These are phyloP conservation scores for Mycena filopes DNA, from an alignment of 768 basidiomycete species.

Conservation along the genomic window DNA sequence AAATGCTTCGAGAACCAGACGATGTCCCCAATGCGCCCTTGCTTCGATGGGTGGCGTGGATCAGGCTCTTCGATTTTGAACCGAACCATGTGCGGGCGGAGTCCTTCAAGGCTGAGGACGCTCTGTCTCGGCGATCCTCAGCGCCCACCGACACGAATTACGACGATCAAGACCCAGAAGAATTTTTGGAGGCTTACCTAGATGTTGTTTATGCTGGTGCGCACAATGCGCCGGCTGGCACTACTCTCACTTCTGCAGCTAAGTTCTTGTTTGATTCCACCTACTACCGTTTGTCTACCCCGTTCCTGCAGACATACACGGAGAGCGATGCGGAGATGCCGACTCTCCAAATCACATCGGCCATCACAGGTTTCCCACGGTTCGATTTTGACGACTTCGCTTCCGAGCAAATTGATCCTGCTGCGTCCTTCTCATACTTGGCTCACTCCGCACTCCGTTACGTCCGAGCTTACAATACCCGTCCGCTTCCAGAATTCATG, in stretches of 20 bases:
- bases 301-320: background rate
- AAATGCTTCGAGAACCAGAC: conserved; percentile 50
- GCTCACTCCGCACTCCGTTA: background rate
- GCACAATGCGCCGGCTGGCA: background rate
- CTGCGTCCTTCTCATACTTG: background rate
- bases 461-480: background rate
- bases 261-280: background rate
- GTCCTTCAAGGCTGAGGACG: conserved; percentile 38
- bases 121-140: conserved; percentile 40
- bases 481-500: background rate
- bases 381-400: background rate
- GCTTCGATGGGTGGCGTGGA: conserved; percentile 50
- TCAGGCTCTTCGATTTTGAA: conserved; percentile 48
- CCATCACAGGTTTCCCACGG: background rate
- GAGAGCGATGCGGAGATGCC: background rate
- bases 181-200: conserved; percentile 40
- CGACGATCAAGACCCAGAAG: conserved; percentile 41
- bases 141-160: conserved; percentile 17
- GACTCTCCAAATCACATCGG: background rate
- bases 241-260: background rate
- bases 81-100: conserved; percentile 47
- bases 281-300: background rate
- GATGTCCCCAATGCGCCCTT: conserved; percentile 47
- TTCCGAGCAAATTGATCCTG: background rate
- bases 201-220: background rate